These are phyloP conservation scores for Aspergillus proliferans DNA, from an alignment of 2,329 filamentous ascomycete genomes.

Conservation along the genomic window DNA sequence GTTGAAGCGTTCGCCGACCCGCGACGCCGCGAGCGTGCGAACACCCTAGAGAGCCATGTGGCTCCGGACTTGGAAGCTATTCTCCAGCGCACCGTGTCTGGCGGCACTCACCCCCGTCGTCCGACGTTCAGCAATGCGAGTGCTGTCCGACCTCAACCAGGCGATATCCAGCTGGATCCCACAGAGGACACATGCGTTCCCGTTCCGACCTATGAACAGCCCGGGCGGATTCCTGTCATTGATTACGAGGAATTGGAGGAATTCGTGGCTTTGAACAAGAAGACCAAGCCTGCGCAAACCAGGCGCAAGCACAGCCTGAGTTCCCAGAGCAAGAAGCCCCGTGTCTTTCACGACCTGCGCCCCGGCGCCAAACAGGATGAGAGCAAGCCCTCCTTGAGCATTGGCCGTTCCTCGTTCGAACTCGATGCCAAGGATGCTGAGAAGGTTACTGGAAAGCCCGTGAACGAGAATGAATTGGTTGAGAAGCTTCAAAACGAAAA, in stretches of 20 bases:
- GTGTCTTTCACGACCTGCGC: conserved; percentile 59
- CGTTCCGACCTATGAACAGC: conserved; percentile 56
- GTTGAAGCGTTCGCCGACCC: conserved; percentile 95
- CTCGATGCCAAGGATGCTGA: conserved; percentile 28
- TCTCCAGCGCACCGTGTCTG: conserved; percentile 65
- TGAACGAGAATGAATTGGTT: conserved; percentile 29
- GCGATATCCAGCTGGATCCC: conserved; percentile 29
- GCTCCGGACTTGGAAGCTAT: conserved; percentile 52
- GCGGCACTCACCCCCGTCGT: conserved; percentile 57
- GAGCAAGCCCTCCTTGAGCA: conserved; percentile 27
- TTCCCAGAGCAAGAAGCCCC: conserved; percentile 45
- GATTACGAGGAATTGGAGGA: conserved; percentile 93
- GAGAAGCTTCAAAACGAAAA: conserved; percentile 38
- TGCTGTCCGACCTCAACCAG: conserved; percentile 46
- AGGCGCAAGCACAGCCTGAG: conserved; percentile 42
- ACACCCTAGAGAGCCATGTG: conserved; percentile 57
- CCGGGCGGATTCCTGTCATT: conserved; percentile 72
- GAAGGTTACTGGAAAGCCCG: conserved; percentile 21
- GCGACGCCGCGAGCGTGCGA: conserved; percentile 71
- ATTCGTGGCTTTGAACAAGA: conserved; percentile 63
- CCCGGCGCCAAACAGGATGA: conserved; percentile 29
- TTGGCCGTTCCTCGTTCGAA: conserved; percentile 22
- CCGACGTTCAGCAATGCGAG: conserved; percentile 56
- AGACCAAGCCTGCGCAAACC: conserved; percentile 40
- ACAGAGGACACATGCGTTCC: conserved; percentile 76